Conservation (phyloP, 441 rosid genomes). For the Syzygium syzygioides region DNA sequence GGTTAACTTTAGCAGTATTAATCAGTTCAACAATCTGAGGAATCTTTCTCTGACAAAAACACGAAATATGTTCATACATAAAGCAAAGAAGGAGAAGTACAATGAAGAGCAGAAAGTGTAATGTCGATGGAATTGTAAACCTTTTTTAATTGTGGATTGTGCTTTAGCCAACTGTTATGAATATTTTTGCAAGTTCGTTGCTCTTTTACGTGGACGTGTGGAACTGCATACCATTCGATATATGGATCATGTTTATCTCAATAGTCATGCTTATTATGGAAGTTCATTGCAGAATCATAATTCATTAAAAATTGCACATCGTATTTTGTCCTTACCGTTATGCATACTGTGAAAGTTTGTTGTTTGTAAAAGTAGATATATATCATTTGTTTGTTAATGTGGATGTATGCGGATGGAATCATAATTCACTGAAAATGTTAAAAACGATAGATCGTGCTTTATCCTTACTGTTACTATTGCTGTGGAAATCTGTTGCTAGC, state of each 20-base stretch:
- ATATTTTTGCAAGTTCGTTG: background rate
- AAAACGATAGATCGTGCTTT: background rate
- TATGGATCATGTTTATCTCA: background rate
- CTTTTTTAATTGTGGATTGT: background rate
- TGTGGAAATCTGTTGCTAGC: background rate
- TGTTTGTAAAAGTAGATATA: background rate
- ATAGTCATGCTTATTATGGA: background rate
- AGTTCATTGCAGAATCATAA: background rate
- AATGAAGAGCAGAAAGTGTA: constrained; percentile 1
- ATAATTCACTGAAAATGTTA: background rate
- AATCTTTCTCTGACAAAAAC: constrained; percentile 16
- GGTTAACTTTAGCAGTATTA: constrained; percentile 4
- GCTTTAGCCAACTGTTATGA: background rate
- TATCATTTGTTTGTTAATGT: background rate
- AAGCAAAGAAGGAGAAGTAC: constrained; percentile 20
- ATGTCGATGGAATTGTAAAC: background rate
- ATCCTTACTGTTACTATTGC: background rate
- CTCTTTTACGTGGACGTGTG: background rate
- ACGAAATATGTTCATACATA: constrained; percentile 22
- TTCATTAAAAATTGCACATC: background rate
- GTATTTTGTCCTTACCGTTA: background rate
- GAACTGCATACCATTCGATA: background rate
- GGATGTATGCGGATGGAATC: background rate
- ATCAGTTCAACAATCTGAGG: background rate
- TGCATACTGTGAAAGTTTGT: background rate